phyloP scores from a whole-genome alignment of 2,329 filamentous ascomycete genomes.

The Nigrospora osmanthi region DNA sequence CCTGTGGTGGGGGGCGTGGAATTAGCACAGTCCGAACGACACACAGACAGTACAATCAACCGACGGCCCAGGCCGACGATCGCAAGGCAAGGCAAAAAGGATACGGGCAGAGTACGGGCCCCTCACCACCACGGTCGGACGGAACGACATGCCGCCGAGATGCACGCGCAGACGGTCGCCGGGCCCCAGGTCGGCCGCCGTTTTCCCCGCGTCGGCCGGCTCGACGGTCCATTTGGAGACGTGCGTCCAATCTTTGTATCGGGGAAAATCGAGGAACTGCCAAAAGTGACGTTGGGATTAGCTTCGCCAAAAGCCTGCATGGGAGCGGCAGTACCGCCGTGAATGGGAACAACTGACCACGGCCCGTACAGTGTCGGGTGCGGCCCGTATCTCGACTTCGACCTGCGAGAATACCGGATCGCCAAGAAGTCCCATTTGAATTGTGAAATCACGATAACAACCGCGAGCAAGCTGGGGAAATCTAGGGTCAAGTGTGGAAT shows the following conservation, averaged over 20 bases:
- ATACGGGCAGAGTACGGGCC: neutral
- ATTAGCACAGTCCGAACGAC: no score
- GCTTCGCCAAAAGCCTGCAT: neutral
- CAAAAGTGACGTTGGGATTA: neutral
- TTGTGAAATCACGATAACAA: no score
- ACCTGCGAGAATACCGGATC: no score
- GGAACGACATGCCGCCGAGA: neutral
- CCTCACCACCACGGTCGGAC: neutral
- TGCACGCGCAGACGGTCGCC: neutral
- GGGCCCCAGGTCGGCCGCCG: neutral
- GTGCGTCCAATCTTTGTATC: neutral
- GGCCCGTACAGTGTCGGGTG: neutral
- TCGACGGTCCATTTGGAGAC: neutral
- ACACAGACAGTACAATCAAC: no score
- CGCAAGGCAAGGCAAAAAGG: no score
- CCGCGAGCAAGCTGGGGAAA: no score
- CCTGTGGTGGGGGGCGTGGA: neutral
- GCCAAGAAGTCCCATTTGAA: no score
- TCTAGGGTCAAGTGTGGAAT: no score
- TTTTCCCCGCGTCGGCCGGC: neutral
- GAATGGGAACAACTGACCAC: neutral
- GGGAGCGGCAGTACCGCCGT: no score
- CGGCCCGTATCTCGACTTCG: neutral
- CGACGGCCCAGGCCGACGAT: no score
- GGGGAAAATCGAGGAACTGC: neutral